These are phyloP conservation scores for Cryptosporidium parvum DNA, from an alignment of 169 alveolate species.

Conservation along the genomic window DNA sequence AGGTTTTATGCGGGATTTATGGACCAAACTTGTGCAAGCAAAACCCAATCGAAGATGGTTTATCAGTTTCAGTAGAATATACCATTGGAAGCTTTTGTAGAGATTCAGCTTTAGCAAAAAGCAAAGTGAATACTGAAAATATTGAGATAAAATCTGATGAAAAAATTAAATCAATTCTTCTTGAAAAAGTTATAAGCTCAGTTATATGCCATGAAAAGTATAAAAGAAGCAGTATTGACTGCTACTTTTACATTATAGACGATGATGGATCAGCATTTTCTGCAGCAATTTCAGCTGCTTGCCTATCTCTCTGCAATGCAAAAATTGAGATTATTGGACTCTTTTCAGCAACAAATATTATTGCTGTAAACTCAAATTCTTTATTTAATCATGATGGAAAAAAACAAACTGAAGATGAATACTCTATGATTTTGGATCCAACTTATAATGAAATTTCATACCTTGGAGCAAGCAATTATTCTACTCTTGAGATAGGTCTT, in stretches of 20 bases:
- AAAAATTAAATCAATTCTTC: constrained; percentile 31
- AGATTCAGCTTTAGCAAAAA: constrained; percentile 2
- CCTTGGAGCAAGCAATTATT: neutral
- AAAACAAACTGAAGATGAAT: neutral
- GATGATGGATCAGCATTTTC: constrained; percentile 73
- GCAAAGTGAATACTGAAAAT: neutral
- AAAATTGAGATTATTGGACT: constrained; percentile 64
- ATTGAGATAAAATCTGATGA: constrained; percentile 49
- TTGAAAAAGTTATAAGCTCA: constrained; percentile 59
- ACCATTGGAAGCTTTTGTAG: constrained; percentile 50
- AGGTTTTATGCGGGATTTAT: constrained; percentile 48
- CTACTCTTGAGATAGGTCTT: constrained; percentile 42
- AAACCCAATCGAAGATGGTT: constrained; percentile 36
- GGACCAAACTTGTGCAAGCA: constrained; percentile 62
- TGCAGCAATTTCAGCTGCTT: constrained; percentile 58
- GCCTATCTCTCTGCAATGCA: constrained; percentile 60
- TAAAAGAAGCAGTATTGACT: constrained; percentile 56
- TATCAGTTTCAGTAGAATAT: constrained; percentile 64
- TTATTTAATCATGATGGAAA: neutral
- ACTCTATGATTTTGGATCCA: constrained; percentile 39
- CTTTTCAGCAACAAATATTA: constrained; percentile 55
- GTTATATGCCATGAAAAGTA: constrained; percentile 61
- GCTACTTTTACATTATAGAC: constrained; percentile 62
- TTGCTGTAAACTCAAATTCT: constrained; percentile 15
- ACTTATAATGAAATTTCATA: constrained; percentile 7